phyloP scores from a whole-genome alignment of 2,329 filamentous ascomycete genomes.

The Calycina herbarum region DNA sequence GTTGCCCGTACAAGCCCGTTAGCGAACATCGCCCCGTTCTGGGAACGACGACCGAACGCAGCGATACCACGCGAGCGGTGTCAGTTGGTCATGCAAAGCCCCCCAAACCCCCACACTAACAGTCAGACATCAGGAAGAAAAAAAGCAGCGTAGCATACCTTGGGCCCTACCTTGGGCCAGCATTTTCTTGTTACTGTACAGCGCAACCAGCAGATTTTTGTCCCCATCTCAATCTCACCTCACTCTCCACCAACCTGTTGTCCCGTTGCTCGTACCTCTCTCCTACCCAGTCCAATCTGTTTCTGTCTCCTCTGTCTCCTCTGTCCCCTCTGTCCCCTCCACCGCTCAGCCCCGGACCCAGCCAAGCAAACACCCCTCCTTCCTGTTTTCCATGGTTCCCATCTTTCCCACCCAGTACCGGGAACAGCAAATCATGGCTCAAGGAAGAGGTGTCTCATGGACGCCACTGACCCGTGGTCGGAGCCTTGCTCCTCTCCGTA shows the following conservation, averaged over 20 bases:
- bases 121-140: background rate
- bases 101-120: conserved; percentile 5
- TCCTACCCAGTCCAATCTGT: background rate
- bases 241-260: background rate
- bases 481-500: background rate
- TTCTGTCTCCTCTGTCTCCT: background rate
- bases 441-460: background rate
- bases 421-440: conserved; percentile 12
- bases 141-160: background rate
- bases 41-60: background rate
- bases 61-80: conserved; percentile 4
- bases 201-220: background rate
- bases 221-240: background rate
- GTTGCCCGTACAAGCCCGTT: background rate
- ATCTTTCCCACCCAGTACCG: background rate
- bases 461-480: background rate
- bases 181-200: background rate
- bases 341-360: conserved; percentile 1
- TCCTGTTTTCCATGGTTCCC: no score
- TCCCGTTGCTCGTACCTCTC: background rate
- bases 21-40: background rate
- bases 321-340: background rate
- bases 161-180: background rate
- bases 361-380: background rate
- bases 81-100: background rate